A percentile compares a stretch with the other conserved stretches of the same genome.
These are phyloP conservation scores for Raffaelea arxii DNA, from an alignment of 2,329 filamentous ascomycete species.

Conservation along the genomic window DNA sequence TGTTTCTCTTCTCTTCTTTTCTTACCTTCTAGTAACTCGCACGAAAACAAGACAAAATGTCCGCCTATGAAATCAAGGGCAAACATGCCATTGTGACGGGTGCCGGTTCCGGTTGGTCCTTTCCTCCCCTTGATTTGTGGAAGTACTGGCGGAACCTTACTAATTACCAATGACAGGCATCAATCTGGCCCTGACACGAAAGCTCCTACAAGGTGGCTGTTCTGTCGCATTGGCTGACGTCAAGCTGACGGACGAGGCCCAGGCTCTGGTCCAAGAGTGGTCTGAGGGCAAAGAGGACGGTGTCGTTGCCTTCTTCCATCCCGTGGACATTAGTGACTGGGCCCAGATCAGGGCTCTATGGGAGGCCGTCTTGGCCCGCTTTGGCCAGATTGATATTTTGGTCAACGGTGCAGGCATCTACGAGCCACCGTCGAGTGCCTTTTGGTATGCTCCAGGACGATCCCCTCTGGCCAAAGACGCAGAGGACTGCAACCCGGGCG, in stretches of 20 bases:
- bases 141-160: not conserved
- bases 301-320: conserved; percentile 28
- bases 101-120: conserved; percentile 36
- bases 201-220: conserved; percentile 30
- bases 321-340: conserved; percentile 35
- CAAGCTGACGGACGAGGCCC: conserved; percentile 29
- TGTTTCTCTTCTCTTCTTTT: not conserved
- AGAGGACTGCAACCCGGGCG: not conserved
- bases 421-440: conserved; percentile 32
- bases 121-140: not conserved
- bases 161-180: conserved; percentile 22
- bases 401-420: conserved; percentile 37
- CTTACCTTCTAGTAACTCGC: not conserved
- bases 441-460: conserved; percentile 31
- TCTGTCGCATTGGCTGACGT: conserved; percentile 37
- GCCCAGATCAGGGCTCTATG: conserved; percentile 25
- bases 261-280: conserved; percentile 18
- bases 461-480: conserved; percentile 17
- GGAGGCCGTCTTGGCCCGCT: conserved; percentile 20
- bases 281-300: conserved; percentile 12
- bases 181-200: conserved; percentile 30
- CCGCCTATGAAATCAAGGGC: conserved; percentile 14
- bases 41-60: not conserved
- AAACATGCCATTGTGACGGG: conserved; percentile 45
- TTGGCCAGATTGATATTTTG: conserved; percentile 30